Percentiles rank a stretch among this genome's conserved stretches.
These are phyloP conservation scores for Chaetomium sp. DNA, from an alignment of 2,329 filamentous ascomycete genomes.

Conservation along the genomic window DNA sequence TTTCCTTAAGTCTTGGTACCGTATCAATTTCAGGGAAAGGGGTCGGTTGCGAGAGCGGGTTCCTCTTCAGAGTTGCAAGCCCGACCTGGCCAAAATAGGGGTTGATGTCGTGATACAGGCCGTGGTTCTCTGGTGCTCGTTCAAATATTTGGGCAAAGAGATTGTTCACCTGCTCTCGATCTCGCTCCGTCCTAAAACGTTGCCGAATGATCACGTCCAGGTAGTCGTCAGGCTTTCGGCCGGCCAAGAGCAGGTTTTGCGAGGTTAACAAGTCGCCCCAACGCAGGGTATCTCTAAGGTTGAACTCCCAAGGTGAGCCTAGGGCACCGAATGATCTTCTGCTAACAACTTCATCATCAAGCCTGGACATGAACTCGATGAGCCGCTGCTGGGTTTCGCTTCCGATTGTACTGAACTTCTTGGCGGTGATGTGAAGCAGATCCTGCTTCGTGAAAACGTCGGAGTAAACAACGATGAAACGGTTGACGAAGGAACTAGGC, in stretches of 20 bases:
- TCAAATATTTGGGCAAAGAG: conserved; percentile 70
- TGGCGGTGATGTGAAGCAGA: conserved; percentile 76
- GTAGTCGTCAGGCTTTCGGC: conserved; percentile 69
- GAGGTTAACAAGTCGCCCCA: conserved; percentile 77
- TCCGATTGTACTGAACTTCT: conserved; percentile 69
- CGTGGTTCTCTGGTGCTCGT: conserved; percentile 54
- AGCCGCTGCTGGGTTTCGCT: conserved; percentile 63
- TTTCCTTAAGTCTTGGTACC: conserved; percentile 63
- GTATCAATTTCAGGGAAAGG: conserved; percentile 54
- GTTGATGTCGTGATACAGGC: conserved; percentile 72
- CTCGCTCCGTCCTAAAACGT: conserved; percentile 74
- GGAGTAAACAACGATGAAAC: conserved; percentile 96
- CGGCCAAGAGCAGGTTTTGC: conserved; percentile 60
- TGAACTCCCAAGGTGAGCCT: conserved; percentile 92
- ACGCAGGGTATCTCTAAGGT: conserved; percentile 83
- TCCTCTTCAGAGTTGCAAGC: conserved; percentile 68
- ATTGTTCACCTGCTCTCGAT: conserved; percentile 65
- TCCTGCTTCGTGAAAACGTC: conserved; percentile 84
- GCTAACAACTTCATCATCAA: conserved; percentile 71
- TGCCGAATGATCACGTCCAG: conserved; percentile 82
- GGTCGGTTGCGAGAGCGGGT: conserved; percentile 55
- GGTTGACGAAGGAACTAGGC: conserved; percentile 94
- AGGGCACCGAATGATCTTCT: conserved; percentile 61
- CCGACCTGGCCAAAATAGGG: conserved; percentile 74
- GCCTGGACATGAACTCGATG: conserved; percentile 76